These are phyloP conservation scores for Amylocarpus encephaloides DNA, from an alignment of 2,329 filamentous ascomycete species.

Conservation along the genomic window DNA sequence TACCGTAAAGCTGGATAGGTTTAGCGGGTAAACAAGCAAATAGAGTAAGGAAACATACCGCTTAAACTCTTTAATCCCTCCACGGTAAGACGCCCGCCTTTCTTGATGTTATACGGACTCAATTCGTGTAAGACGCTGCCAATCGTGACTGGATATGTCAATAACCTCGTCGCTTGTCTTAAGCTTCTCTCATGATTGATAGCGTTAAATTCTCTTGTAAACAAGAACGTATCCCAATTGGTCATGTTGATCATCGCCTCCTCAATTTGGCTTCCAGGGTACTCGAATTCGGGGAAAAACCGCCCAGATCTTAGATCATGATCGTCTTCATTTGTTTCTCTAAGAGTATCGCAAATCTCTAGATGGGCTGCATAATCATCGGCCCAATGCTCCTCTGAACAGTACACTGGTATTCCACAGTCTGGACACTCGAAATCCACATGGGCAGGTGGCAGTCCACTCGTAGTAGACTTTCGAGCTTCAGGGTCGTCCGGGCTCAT, in stretches of 20 bases:
- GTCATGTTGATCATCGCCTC: constrained; percentile 94
- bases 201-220: constrained; percentile 84
- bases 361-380: constrained; percentile 92
- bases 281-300: constrained; percentile 89
- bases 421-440: constrained; percentile 94
- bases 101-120: constrained; percentile 80
- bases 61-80: constrained; percentile 93
- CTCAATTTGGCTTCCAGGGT: constrained; percentile 82
- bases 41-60: constrained; percentile 49
- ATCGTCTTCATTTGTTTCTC: constrained; percentile 96
- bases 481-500: constrained; percentile 59
- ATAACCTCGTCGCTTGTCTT: constrained; percentile 83
- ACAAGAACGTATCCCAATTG: constrained; percentile 97
- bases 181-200: constrained; percentile 86
- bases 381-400: constrained; percentile 90
- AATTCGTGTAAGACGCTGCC: constrained; percentile 89
- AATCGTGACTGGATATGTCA: constrained; percentile 91
- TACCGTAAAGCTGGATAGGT: constrained; percentile 69
- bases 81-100: constrained; percentile 67
- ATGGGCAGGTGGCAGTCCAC: constrained; percentile 63
- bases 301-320: constrained; percentile 88
- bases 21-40: constrained; percentile 9
- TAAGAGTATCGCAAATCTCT: constrained; percentile 83
- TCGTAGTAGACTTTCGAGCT: constrained; percentile 48
- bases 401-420: constrained; percentile 90